Evolutionary conservation across 305 asterid genomes (phyloP).

Genomic region (Plantago coronopus): DNA sequence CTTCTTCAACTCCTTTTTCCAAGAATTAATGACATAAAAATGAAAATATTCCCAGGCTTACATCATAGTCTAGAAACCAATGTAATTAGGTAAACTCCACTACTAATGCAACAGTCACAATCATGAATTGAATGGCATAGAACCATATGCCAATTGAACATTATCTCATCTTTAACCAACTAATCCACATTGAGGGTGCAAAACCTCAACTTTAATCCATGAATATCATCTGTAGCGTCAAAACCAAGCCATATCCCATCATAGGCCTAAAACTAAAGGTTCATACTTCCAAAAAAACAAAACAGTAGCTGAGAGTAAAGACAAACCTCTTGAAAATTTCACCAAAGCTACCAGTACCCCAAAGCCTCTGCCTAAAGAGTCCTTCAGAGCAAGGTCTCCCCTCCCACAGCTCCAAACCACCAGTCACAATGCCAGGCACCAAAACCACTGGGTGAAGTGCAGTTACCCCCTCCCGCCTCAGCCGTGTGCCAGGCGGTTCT

Average conservation of each 20-base stretch:
- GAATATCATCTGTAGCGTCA: background rate
- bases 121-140: too few relatives aligned
- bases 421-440: slow-evolving; percentile 86
- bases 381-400: slow-evolving; percentile 80
- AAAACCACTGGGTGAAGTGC: slow-evolving; percentile 70
- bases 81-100: too few relatives aligned
- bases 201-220: background rate
- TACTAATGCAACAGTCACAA: too few relatives aligned
- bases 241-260: background rate
- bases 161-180: too few relatives aligned
- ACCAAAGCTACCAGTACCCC: slow-evolving; percentile 71
- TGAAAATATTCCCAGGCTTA: too few relatives aligned
- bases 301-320: background rate
- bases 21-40: too few relatives aligned
- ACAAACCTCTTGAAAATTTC: slow-evolving; percentile 64
- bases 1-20: too few relatives aligned
- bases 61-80: too few relatives aligned
- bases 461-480: slow-evolving; percentile 52
- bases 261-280: background rate
- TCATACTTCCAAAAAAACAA: too few relatives aligned
- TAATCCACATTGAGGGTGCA: too few relatives aligned
- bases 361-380: slow-evolving; percentile 67
- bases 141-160: too few relatives aligned
- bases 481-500: slow-evolving; percentile 61
- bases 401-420: slow-evolving; percentile 94